A percentile compares a stretch with the other conserved stretches of the same genome.
phyloP scores from a whole-genome alignment of 176 grass and related monocot species.

The Oryza brachyantha region DNA sequence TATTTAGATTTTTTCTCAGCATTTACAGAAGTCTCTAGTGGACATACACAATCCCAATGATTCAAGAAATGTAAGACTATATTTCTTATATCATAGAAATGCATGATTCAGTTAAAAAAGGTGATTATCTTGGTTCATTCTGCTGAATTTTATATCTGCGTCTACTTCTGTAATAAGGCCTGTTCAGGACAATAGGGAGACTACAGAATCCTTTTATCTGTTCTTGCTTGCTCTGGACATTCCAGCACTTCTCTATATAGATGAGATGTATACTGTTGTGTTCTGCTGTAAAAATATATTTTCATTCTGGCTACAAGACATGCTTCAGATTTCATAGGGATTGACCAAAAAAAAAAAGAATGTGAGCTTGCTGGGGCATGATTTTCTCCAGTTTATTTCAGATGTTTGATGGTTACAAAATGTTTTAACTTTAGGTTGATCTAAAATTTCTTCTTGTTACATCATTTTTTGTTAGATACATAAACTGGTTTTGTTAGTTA shows the following conservation, averaged over 20 bases:
- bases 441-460: conserved; percentile 3
- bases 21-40: conserved; percentile 65
- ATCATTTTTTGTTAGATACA: not conserved
- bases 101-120: not conserved
- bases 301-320: not conserved
- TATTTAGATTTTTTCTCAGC: conserved; percentile 40
- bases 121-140: not conserved
- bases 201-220: too few relatives aligned
- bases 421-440: not conserved
- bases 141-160: not conserved
- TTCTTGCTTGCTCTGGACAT: too few relatives aligned
- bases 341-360: not conserved
- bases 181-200: too few relatives aligned
- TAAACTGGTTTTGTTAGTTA: conserved; percentile 15
- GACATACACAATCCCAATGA: conserved; percentile 48
- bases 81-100: not conserved
- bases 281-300: not conserved
- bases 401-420: not conserved
- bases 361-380: not conserved
- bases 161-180: not conserved
- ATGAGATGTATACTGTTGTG: not conserved
- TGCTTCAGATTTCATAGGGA: not conserved
- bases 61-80: conserved; percentile 72
- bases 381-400: not conserved
- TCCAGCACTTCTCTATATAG: too few relatives aligned